Evolutionary conservation across 768 basidiomycete species (phyloP).

Genomic region (Auriscalpium orientale): DNA sequence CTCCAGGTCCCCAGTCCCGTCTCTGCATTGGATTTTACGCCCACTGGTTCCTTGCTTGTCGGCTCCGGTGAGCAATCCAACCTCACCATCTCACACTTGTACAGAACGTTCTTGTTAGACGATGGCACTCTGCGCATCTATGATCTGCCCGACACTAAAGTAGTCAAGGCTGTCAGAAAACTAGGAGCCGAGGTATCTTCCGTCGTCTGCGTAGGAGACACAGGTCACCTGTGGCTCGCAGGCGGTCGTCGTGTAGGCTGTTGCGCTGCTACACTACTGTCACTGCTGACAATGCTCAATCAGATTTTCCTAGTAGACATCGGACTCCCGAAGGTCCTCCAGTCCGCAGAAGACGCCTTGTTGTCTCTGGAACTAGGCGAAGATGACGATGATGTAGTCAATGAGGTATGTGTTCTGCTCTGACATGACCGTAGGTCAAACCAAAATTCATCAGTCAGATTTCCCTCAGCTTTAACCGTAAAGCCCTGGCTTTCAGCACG

Average conservation of each 20-base stretch:
- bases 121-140: conserved; percentile 16
- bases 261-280: background rate
- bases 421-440: background rate
- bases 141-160: conserved; percentile 5
- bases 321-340: conserved; percentile 44
- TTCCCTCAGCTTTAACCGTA: conserved; percentile 46
- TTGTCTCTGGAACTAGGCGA: conserved; percentile 38
- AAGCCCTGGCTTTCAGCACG: conserved; percentile 53
- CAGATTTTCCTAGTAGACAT: conserved; percentile 38
- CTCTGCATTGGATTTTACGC: no score
- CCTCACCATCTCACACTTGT: background rate
- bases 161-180: conserved; percentile 12
- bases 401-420: conserved; percentile 46
- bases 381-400: conserved; percentile 50
- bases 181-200: conserved; percentile 53
- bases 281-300: background rate
- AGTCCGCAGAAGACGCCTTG: conserved; percentile 42
- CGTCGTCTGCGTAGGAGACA: conserved; percentile 38
- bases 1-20: no score
- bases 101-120: conserved; percentile 43
- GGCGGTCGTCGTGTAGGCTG: conserved; percentile 47
- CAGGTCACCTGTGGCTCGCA: conserved; percentile 57
- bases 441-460: conserved; percentile 48
- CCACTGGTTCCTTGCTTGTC: conserved; percentile 22
- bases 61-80: conserved; percentile 46